A percentile compares a stretch with the other conserved stretches of the same genome.
These are phyloP conservation scores for Cyclotella distinguenda DNA, from an alignment of 108 stramenopile species.

Conservation along the genomic window DNA sequence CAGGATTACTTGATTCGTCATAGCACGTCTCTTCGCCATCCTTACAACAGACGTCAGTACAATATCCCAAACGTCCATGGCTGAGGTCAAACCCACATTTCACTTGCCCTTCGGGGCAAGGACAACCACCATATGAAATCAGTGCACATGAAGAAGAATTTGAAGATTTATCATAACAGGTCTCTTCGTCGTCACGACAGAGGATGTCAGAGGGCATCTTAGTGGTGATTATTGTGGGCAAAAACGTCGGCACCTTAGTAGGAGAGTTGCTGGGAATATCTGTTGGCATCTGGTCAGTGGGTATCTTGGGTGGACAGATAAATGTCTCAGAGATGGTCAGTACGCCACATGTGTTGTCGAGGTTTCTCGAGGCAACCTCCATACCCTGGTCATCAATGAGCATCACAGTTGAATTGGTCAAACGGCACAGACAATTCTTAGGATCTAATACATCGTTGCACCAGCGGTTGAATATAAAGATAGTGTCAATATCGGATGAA, in stretches of 20 bases:
- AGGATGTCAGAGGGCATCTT: not conserved
- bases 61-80: not conserved
- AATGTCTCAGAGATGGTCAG: too few species aligned
- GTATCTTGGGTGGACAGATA: too few species aligned
- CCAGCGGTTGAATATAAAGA: not conserved
- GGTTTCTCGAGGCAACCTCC: not conserved
- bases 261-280: too few species aligned
- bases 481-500: not conserved
- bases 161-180: not conserved
- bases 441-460: not conserved
- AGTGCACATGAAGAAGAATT: not conserved
- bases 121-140: slow-evolving; percentile 4
- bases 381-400: not conserved
- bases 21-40: slow-evolving; percentile 1
- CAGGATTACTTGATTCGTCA: not conserved
- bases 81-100: slow-evolving; percentile 1
- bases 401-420: not conserved
- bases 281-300: too few species aligned
- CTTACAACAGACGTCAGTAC: slow-evolving; percentile 3
- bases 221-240: too few species aligned
- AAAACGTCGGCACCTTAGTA: too few species aligned
- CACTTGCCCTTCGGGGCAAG: slow-evolving; percentile 8
- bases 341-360: not conserved
- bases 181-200: slow-evolving; percentile 2
- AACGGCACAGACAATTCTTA: not conserved